Evolutionary conservation across 2,329 filamentous ascomycete species (phyloP).

Genomic region (Monosporascus sp.): DNA sequence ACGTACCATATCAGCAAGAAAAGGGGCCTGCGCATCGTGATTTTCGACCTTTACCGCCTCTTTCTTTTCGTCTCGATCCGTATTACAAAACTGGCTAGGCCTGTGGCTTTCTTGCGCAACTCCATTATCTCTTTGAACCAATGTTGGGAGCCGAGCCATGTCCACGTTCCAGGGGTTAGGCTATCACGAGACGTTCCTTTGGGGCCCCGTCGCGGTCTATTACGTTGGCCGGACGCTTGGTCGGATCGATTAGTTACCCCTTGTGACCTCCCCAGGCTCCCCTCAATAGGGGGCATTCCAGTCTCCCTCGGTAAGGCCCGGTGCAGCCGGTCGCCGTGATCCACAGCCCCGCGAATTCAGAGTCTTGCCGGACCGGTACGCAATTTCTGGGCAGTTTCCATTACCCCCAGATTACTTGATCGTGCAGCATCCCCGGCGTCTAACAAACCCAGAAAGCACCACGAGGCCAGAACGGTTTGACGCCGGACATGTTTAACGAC

Average conservation of each 20-base stretch:
- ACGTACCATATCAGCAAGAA: too few relatives aligned
- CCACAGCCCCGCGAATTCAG: constrained; percentile 17
- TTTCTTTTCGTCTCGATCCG: constrained; percentile 1
- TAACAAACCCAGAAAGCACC: constrained; percentile 17
- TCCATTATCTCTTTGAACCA: not conserved
- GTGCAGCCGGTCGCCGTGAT: constrained; percentile 2
- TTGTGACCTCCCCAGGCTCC: not conserved
- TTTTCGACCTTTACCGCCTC: constrained; percentile 5
- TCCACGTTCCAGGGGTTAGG: not conserved
- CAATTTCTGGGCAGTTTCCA: constrained; percentile 20
- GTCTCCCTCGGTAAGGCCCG: not conserved
- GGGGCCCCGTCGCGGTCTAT: too few relatives aligned
- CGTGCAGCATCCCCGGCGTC: constrained; percentile 12
- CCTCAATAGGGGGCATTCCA: not conserved
- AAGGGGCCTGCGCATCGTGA: not conserved
- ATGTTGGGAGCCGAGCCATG: not conserved
- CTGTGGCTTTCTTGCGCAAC: not conserved
- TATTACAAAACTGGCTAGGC: not conserved
- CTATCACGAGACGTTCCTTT: not conserved
- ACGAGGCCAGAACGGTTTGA: constrained; percentile 23
- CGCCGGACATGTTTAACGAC: constrained; percentile 17
- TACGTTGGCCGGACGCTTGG: too few relatives aligned
- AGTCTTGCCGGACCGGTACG: constrained; percentile 8
- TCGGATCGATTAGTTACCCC: not conserved
- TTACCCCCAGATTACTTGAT: constrained; percentile 32